Evolutionary conservation across 805 yeast genomes (phyloP), one percentile per base, ranked within the genome.

Genomic region (Lachancea lanzarotensis): DNA sequence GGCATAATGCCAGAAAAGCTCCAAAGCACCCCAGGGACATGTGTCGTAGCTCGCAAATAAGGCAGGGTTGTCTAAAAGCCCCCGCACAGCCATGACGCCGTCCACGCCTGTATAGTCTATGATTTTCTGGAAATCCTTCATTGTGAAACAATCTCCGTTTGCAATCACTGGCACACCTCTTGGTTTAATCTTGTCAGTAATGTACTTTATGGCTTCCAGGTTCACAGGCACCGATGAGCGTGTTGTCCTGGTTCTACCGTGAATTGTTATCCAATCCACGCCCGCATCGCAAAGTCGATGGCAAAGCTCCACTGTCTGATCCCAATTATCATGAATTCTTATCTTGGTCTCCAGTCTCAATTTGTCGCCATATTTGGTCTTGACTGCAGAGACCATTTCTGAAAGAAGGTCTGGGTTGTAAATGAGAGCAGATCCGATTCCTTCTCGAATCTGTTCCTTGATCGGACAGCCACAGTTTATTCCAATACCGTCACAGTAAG

Each of bases 381-480:
- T 90, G 22, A 88, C 95, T 1, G 89, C 87, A 36, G 71, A 67
- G 6, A 93, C 95, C 96, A 93, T 85, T 2, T 74, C 72, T 1
- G 90, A 78, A 3, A 93, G 93, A 40, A 81, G 68, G 31, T 86
- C 89, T 1, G 90, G 84, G 50, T 85, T 81, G 22, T 81, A 72
- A 86, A 93, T 90, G 45, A 93, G 71, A 0, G 97, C 97, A 2
- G 97, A 96, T 3, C 98, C 98, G 13, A 93, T 90, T 19, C 98
- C 98, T 62, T 89, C 96, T 36, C 95, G 73, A 12, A 87, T 85
- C 63, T 93, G 98, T 52, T 91, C 98, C 50, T 82, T 84, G 42
- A 93, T 89, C 1, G 98, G 98, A 67, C 98, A 93, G 0, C 98
- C 98, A 65, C 98, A 93, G 69, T 93, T 93, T 46, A 93, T 73